Percentiles rank a stretch among this genome's conserved stretches.
These are phyloP conservation scores for Cylindrotheca fusiformis DNA, from an alignment of 108 stramenopile genomes.

Conservation along the genomic window DNA sequence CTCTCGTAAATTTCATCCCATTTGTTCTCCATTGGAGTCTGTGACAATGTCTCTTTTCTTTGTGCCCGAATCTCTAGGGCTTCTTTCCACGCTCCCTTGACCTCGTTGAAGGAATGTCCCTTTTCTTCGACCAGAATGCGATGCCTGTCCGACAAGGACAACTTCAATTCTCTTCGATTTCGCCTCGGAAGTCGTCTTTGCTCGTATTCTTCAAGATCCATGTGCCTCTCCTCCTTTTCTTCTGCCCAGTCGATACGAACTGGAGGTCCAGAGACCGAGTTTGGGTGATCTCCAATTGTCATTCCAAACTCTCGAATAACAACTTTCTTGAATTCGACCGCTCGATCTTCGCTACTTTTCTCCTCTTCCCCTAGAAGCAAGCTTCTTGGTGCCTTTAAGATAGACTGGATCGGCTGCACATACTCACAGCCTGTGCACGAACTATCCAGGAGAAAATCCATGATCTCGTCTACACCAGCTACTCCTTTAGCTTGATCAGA, in stretches of 20 bases:
- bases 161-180: conserved; percentile 23
- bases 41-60: conserved; percentile 24
- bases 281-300: conserved; percentile 47
- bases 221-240: not conserved
- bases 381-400: not conserved
- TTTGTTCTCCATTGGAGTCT: not conserved
- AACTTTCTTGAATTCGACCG: conserved; percentile 3
- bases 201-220: conserved; percentile 38
- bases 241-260: conserved; percentile 33
- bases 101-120: conserved; percentile 22
- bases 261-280: conserved; percentile 33
- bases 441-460: not conserved
- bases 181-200: conserved; percentile 20
- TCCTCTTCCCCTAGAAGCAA: no score
- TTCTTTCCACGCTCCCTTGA: conserved; percentile 30
- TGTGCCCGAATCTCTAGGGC: conserved; percentile 32
- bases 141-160: conserved; percentile 15
- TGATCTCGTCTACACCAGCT: not conserved
- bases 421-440: not conserved
- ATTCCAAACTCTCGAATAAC: conserved; percentile 38
- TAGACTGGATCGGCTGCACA: not conserved
- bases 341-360: no score
- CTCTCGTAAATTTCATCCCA: not conserved
- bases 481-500: not conserved
- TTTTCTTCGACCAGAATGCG: conserved; percentile 21